A percentile compares a stretch with the other conserved stretches of the same genome.
phyloP scores from a whole-genome alignment of 805 yeast genomes.

The Brettanomyces bruxellensis region DNA sequence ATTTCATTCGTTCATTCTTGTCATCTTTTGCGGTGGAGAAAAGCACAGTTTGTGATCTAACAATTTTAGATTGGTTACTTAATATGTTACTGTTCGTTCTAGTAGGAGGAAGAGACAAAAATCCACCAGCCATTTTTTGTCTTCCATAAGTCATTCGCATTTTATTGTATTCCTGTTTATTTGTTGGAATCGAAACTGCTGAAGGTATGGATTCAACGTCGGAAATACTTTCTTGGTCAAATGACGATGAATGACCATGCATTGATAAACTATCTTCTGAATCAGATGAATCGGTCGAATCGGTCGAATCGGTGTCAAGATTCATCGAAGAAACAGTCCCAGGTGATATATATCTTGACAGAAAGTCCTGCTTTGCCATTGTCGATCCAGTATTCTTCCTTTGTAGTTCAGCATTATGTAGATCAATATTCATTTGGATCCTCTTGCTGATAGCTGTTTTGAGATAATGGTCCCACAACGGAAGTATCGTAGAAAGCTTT shows the following conservation, averaged over 20 bases:
- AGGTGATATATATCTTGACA: conserved; percentile 1
- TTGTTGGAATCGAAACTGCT: too few species aligned
- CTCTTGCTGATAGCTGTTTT: conserved; percentile 17
- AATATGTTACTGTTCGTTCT: too few species aligned
- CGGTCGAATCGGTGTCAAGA: background rate
- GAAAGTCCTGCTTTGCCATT: conserved; percentile 1
- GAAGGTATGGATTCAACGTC: too few species aligned
- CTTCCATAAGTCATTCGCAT: background rate
- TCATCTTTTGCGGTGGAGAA: too few species aligned
- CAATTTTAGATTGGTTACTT: too few species aligned
- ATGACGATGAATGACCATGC: too few species aligned
- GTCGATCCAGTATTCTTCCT: conserved; percentile 4
- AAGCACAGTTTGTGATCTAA: too few species aligned
- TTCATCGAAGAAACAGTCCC: background rate
- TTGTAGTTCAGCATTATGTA: conserved; percentile 8
- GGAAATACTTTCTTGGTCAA: too few species aligned
- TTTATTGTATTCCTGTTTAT: background rate
- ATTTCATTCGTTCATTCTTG: too few species aligned
- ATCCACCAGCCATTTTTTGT: too few species aligned
- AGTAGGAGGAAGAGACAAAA: too few species aligned
- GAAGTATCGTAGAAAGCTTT: conserved; percentile 9
- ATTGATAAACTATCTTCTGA: background rate
- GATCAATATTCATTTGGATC: conserved; percentile 21
- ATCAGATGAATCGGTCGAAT: background rate
- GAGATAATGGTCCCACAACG: conserved; percentile 22